Evolutionary conservation across 371 early-diverging fungal species (phyloP), one percentile per base, ranked within the genome.

Genomic region (Haplosporangium sp.): DNA sequence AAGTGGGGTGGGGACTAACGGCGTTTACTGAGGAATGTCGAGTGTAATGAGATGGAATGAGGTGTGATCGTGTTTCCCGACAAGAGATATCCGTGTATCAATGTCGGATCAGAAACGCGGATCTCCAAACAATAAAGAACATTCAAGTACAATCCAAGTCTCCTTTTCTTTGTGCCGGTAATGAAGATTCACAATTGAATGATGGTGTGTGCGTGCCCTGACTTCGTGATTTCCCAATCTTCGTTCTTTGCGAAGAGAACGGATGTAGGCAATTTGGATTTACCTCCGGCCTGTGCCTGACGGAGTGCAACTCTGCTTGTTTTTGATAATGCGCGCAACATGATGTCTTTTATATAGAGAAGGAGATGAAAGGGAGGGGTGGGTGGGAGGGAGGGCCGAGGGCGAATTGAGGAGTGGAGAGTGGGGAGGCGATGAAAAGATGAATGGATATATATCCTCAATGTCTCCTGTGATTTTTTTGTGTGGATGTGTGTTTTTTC

Each of bases 261-360:
- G 59, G 14, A 21, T 6, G 42, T 38, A 14, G 53, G 45, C 8
- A 36, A 5, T 12, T 2, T 43, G 38, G 43, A 16, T 45, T 74
- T 76, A 76, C 76, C 76, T 76, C 76, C 76, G 55, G 71, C 67
- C 59, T 70, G 63, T 52, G 71, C 67, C 59, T 70, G 63, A 53
- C 71, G 74, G 36, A 74, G 76, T 13, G 67, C 71, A 46, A 63
- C 61, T 59, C 76, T 65, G 63, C 67, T 69, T 48, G 76, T 69
- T 42, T 70, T 56, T 70, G 76, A 76, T 57, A 76, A 65, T 48
- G 71, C 76, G 70, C 76, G 76, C 67, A 76, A 56, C 76, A 76
- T 76, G 63, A 62, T 67, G 29, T 29, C 29, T 29, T 29, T 29
- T 29, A 29, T 29, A 4, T 29, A 29, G 29, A 29, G 29, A 29